These are phyloP conservation scores for Parafenestella ontariensis DNA, from an alignment of 2,329 filamentous ascomycete species.

Conservation along the genomic window DNA sequence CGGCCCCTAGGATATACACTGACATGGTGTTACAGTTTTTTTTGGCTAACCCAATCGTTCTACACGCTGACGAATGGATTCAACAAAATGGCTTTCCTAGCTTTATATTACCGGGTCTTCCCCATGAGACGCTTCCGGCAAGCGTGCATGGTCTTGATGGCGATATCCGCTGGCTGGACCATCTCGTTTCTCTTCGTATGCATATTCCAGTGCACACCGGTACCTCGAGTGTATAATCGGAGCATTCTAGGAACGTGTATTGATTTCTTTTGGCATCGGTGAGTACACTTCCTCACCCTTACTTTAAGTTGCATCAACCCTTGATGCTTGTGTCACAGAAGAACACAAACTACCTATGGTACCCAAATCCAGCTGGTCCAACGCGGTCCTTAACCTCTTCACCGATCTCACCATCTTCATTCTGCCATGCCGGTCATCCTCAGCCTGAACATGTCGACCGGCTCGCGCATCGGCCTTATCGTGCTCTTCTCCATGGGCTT, in stretches of 20 bases:
- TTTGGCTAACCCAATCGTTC: conserved; percentile 32
- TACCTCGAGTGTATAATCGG: conserved; percentile 21
- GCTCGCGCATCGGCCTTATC: conserved; percentile 24
- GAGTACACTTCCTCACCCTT: not conserved
- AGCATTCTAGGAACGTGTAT: conserved; percentile 28
- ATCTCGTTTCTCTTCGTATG: conserved; percentile 24
- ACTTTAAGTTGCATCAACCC: not conserved
- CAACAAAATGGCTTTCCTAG: conserved; percentile 36
- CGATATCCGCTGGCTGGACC: conserved; percentile 22
- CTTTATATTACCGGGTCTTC: conserved; percentile 35
- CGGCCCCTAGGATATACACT: not conserved
- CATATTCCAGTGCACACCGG: conserved; percentile 31
- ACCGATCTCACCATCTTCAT: conserved; percentile 31
- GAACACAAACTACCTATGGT: too few species aligned
- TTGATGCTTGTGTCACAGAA: too few species aligned
- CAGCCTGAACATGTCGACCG: conserved; percentile 28
- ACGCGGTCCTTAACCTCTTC: conserved; percentile 25
- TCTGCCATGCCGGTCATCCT: conserved; percentile 31
- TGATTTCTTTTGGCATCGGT: conserved; percentile 31
- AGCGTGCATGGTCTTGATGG: conserved; percentile 22
- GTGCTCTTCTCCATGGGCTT: conserved; percentile 36
- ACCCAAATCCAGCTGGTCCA: conserved; percentile 21
- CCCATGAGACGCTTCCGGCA: conserved; percentile 22
- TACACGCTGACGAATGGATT: conserved; percentile 33
- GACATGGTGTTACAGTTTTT: conserved; percentile 17